phyloP scores from a whole-genome alignment of 2,329 filamentous ascomycete species.

The Fusarium sp. region DNA sequence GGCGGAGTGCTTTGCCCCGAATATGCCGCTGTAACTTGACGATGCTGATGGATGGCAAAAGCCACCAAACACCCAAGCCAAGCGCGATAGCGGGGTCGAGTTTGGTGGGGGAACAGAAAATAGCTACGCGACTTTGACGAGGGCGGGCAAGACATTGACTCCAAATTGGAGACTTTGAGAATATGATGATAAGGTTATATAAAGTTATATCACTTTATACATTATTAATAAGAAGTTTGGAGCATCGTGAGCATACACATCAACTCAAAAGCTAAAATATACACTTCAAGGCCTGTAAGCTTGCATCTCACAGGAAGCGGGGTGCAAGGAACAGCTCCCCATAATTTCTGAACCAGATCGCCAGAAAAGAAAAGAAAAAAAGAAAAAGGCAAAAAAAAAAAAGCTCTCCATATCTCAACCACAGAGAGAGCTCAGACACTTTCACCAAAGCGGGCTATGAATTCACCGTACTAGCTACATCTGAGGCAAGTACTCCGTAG shows the following conservation, averaged over 20 bases:
- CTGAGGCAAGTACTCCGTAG: constrained; percentile 38
- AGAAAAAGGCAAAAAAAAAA: not conserved
- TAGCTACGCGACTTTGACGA: constrained; percentile 34
- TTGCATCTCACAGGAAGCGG: constrained; percentile 33
- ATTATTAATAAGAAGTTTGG: accelerated
- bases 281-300: not conserved
- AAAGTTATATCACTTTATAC: accelerated
- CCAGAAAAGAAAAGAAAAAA: constrained; percentile 27
- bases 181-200: not conserved
- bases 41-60: constrained; percentile 17
- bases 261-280: not conserved
- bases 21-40: constrained; percentile 28
- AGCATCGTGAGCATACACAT: not conserved
- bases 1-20: constrained; percentile 46
- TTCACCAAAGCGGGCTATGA: constrained; percentile 23
- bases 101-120: constrained; percentile 35
- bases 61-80: constrained; percentile 22
- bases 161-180: not conserved
- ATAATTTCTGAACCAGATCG: constrained; percentile 42
- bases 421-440: constrained; percentile 20
- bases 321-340: constrained; percentile 40
- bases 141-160: constrained; percentile 25
- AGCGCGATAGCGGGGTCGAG: constrained; percentile 36
- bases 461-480: constrained; percentile 37
- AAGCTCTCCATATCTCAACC: constrained; percentile 25